Evolutionary conservation across 2,329 filamentous ascomycete genomes (phyloP).

Genomic region (Xylariaceae sp.): DNA sequence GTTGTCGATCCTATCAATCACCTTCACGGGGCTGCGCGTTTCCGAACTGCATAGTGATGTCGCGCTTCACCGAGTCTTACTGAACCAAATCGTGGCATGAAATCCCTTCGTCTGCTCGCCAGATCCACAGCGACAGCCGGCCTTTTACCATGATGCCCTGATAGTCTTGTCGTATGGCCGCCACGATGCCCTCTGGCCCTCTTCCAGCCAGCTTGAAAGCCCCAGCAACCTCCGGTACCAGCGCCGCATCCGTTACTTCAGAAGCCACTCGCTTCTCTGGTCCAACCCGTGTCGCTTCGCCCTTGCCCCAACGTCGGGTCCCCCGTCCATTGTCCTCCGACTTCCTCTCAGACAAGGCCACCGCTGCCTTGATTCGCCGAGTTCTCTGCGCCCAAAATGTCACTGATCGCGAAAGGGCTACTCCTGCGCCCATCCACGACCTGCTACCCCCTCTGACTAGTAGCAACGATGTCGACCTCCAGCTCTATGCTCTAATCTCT

Average conservation of each 20-base stretch:
- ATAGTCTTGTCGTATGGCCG: conserved; percentile 17
- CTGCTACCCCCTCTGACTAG: conserved; percentile 87
- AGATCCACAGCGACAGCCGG: background rate
- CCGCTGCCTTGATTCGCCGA: conserved; percentile 73
- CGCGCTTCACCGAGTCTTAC: no score
- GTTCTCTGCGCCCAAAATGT: conserved; percentile 73
- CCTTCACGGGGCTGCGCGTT: no score
- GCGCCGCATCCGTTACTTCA: conserved; percentile 18
- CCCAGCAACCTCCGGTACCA: conserved; percentile 21
- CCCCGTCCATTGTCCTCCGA: conserved; percentile 35
- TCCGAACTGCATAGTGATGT: no score
- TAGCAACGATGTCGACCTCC: conserved; percentile 87
- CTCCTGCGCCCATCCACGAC: conserved; percentile 66
- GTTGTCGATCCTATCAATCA: no score
- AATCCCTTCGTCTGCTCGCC: no score
- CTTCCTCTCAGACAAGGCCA: conserved; percentile 72
- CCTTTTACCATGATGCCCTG: conserved; percentile 1
- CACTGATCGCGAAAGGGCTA: conserved; percentile 50
- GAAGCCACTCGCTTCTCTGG: conserved; percentile 2
- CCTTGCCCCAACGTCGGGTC: conserved; percentile 25
- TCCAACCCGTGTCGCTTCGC: conserved; percentile 20
- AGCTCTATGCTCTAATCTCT: conserved; percentile 88
- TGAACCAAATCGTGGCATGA: no score
- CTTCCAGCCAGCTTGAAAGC: conserved; percentile 17
- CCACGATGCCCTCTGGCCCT: conserved; percentile 15